Evolutionary conservation across 2,329 filamentous ascomycete genomes (phyloP), one percentile per base, ranked within the genome.

Genomic region (Pseudogymnoascus sp.): DNA sequence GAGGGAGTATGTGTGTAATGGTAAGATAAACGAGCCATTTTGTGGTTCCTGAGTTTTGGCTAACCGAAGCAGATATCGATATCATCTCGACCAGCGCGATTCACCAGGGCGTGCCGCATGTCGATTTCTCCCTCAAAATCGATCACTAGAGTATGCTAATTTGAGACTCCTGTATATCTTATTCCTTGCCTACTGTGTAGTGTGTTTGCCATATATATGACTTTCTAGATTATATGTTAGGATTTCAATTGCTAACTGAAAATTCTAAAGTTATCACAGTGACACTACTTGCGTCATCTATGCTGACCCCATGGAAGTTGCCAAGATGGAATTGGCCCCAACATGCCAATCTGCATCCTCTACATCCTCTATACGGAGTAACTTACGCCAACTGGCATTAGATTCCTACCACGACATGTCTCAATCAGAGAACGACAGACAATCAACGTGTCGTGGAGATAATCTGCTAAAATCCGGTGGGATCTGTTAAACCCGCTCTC

Each of bases 111-210:
- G 92, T 96, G 2, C 86, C 90, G 31, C 92, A 97, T 74, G 87
- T 99, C 54, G 95, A 99, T 76, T 98, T 97, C 75, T 97, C 93
- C 4, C 81, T 99, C 69, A 99, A 99, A 80, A 93, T 99, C 68
- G 76, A 84, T 65, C 79, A 79, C 66, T 77, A 63, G 43, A 34
- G 34, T 19, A 36, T 57, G 28, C 4, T 19, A 34, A 36, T 34
- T 10, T 34, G 28, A 57, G n/a, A 57, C 51, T 57, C 25, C 25
- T 57, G 51, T 57, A 57, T 36, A 57, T 57, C 31, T 19, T 19
- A 21, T 21, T 34, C 11, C 11, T 16, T 34, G 3, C 23, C 10
- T 21, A 19, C 28, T 2, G 8, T 34, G 51, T 19, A 11, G 2
- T 31, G 51, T 8, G 34, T 57, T 54, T 31, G 48, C 25, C 14